Conservation (phyloP, 257 asterid species). For the Echites panduratus region DNA sequence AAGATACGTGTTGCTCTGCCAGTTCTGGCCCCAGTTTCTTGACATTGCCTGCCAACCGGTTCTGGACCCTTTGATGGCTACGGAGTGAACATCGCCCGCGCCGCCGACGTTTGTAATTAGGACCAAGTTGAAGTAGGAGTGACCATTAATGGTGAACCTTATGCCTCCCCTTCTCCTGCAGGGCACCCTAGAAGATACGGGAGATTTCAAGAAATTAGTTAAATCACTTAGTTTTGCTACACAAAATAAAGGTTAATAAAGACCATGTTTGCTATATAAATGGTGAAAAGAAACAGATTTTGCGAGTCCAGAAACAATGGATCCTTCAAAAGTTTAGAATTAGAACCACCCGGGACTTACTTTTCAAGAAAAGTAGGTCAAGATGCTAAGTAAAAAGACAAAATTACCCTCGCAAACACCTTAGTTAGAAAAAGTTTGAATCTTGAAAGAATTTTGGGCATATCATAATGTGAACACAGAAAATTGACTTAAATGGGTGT, state of each 20-base stretch:
- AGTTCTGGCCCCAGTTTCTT: slow-evolving; percentile 90
- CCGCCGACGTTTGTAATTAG: slow-evolving; percentile 84
- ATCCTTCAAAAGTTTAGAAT: not conserved
- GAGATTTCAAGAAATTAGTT: not conserved
- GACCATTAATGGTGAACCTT: slow-evolving; percentile 86
- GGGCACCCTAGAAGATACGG: slow-evolving; percentile 47
- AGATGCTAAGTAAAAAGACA: not conserved
- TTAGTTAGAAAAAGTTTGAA: not conserved
- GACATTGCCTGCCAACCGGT: slow-evolving; percentile 80
- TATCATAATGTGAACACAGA: too few relatives aligned
- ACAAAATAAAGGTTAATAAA: too few relatives aligned
- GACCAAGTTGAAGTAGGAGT: slow-evolving; percentile 79
- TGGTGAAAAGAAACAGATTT: too few relatives aligned
- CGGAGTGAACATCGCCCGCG: slow-evolving; percentile 77
- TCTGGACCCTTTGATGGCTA: slow-evolving; percentile 68
- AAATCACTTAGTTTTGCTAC: too few relatives aligned
- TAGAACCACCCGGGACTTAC: not conserved
- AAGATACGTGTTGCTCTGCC: slow-evolving; percentile 74
- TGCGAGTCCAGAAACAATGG: not conserved
- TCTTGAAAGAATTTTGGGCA: not conserved
- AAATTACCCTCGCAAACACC: slow-evolving; percentile 1
- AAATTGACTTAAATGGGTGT: not conserved
- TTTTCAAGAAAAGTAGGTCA: not conserved
- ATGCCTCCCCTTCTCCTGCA: slow-evolving; percentile 80
- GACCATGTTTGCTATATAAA: too few relatives aligned